These are phyloP conservation scores for Osmanthus fragrans DNA, from an alignment of 257 asterid species.

Conservation along the genomic window DNA sequence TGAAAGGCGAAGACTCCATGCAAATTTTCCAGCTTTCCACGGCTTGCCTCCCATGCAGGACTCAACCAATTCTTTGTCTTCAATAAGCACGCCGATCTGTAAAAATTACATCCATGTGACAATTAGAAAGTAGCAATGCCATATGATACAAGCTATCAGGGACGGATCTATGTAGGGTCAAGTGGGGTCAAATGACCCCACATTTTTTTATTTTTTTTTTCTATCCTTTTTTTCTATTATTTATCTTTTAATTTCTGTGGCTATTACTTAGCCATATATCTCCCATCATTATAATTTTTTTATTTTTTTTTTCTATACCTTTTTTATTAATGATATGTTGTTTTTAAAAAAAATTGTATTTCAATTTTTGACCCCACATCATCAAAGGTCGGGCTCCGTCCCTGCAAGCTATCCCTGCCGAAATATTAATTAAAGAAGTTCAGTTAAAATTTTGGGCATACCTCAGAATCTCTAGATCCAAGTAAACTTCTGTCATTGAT, in stretches of 20 bases:
- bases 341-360: no score
- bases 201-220: no score
- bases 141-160: background rate
- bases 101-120: conserved; percentile 22
- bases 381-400: no score
- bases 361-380: no score
- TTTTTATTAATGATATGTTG: no score
- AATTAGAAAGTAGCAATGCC: conserved; percentile 2
- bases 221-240: no score
- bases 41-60: conserved; percentile 83
- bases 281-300: no score
- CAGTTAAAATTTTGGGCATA: conserved; percentile 27
- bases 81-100: conserved; percentile 86
- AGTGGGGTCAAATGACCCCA: no score
- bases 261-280: no score
- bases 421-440: conserved; percentile 1
- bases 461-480: conserved; percentile 99
- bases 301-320: no score
- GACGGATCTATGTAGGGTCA: no score
- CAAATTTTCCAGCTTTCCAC: conserved; percentile 87
- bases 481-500: conserved; percentile 92
- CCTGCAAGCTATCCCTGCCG: background rate
- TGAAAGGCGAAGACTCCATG: conserved; percentile 81
- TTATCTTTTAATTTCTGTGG: no score
- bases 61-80: conserved; percentile 85